Conservation (phyloP, 257 asterid genomes). For the Primulina eburnea region DNA sequence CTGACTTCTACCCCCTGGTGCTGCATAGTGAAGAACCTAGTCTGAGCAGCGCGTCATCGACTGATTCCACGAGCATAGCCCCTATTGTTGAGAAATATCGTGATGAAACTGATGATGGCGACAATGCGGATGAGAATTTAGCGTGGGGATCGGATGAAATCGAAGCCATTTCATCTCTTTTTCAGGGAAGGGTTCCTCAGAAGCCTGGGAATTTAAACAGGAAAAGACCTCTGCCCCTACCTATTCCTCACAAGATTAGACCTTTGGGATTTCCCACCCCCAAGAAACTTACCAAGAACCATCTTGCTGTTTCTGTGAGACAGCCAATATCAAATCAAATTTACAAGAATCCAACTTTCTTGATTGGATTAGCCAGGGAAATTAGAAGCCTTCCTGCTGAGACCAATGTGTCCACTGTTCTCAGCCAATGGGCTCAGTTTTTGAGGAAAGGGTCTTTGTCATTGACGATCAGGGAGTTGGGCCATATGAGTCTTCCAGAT, state of each 20-base stretch:
- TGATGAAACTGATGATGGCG: slow-evolving; percentile 19
- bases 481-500: slow-evolving; percentile 69
- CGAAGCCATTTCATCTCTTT: slow-evolving; percentile 83
- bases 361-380: slow-evolving; percentile 71
- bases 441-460: slow-evolving; percentile 80
- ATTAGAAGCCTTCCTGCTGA: slow-evolving; percentile 54
- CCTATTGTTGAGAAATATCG: slow-evolving; percentile 24
- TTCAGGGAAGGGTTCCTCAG: slow-evolving; percentile 71
- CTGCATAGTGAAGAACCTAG: slow-evolving; percentile 23
- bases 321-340: slow-evolving; percentile 54
- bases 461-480: slow-evolving; percentile 66
- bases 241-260: slow-evolving; percentile 63
- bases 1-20: slow-evolving; percentile 36
- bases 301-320: slow-evolving; percentile 31
- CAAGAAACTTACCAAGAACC: slow-evolving; percentile 45
- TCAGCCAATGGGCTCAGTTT: slow-evolving; percentile 56
- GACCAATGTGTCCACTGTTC: slow-evolving; percentile 54
- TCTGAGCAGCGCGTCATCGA: background rate
- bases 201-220: slow-evolving; percentile 67
- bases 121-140: slow-evolving; percentile 27
- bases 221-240: slow-evolving; percentile 64
- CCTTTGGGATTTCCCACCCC: slow-evolving; percentile 67
- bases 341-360: slow-evolving; percentile 74
- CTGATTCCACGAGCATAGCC: slow-evolving; percentile 15
- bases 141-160: slow-evolving; percentile 72